These are phyloP conservation scores for Claviceps pusilla DNA, from an alignment of 2,329 filamentous ascomycete genomes.

Conservation along the genomic window DNA sequence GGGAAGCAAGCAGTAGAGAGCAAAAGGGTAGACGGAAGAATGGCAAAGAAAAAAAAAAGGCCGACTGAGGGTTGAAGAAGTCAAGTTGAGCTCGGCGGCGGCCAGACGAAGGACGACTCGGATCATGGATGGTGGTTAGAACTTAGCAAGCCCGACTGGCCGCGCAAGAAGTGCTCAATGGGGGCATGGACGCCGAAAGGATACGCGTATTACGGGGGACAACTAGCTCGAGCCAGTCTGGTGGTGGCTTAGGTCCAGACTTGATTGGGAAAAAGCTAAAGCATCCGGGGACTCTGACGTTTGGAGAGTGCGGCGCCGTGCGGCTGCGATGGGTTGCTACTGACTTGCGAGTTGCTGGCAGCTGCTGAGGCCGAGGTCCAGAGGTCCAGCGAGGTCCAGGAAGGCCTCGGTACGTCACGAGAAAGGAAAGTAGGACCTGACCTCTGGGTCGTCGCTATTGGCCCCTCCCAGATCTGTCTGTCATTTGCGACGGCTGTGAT, in stretches of 20 bases:
- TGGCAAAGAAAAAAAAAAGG: not conserved
- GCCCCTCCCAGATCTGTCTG: conserved; percentile 5
- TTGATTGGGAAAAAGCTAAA: not conserved
- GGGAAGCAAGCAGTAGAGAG: not conserved
- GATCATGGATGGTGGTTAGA: not conserved
- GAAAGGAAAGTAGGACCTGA: too few relatives aligned
- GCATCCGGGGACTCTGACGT: not conserved
- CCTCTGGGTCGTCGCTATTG: not conserved
- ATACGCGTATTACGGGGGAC: not conserved
- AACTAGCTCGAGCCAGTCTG: not conserved
- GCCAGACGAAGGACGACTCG: not conserved
- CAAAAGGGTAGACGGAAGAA: not conserved
- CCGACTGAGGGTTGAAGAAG: not conserved
- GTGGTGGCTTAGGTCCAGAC: not conserved
- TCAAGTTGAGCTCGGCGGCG: not conserved
- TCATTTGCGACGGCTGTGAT: not conserved
- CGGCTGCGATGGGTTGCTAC: too few relatives aligned
- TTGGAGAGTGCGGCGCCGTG: not conserved
- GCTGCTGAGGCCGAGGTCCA: conserved; percentile 7
- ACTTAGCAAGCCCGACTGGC: not conserved
- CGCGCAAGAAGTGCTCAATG: conserved; percentile 4
- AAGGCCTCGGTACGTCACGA: conserved; percentile 4
- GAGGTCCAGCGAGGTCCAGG: not conserved
- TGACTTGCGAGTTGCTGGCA: not conserved
- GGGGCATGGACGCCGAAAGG: conserved; percentile 5